Evolutionary conservation across 768 basidiomycete species (phyloP).

Genomic region (Suillus alpinus): DNA sequence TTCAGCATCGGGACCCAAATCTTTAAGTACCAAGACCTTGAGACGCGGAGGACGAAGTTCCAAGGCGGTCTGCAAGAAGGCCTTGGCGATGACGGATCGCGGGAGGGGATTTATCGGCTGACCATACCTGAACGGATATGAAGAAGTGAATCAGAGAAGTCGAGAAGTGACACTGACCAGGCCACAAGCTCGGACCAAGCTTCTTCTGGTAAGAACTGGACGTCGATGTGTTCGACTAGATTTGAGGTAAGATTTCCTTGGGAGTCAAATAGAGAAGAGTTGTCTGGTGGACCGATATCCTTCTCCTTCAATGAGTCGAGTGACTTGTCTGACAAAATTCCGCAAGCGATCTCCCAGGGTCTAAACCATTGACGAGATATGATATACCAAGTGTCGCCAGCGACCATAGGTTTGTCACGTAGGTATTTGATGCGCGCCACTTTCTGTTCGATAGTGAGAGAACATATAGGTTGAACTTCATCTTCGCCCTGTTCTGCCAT

Average conservation of each 20-base stretch:
- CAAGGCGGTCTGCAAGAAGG: constrained; percentile 49
- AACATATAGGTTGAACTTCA: constrained; percentile 18
- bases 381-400: constrained; percentile 79
- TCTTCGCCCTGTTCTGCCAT: constrained; percentile 58
- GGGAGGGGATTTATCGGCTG: constrained; percentile 51
- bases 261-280: constrained; percentile 58
- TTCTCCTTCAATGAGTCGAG: constrained; percentile 52
- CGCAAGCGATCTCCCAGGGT: constrained; percentile 72
- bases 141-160: neutral
- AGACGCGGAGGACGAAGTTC: constrained; percentile 74
- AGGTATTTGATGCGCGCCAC: constrained; percentile 47
- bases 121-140: constrained; percentile 61
- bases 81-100: constrained; percentile 64
- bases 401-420: constrained; percentile 47
- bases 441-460: constrained; percentile 37
- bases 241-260: constrained; percentile 43
- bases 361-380: constrained; percentile 71
- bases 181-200: constrained; percentile 66
- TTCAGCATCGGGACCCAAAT: constrained; percentile 24
- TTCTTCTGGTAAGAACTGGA: constrained; percentile 70
- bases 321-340: constrained; percentile 67
- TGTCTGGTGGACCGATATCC: constrained; percentile 74
- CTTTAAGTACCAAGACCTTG: constrained; percentile 48
- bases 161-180: constrained; percentile 42
- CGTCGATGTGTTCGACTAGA: constrained; percentile 61